These are phyloP conservation scores for Achaetomium macrosporum DNA, from an alignment of 2,329 filamentous ascomycete genomes.

Conservation along the genomic window DNA sequence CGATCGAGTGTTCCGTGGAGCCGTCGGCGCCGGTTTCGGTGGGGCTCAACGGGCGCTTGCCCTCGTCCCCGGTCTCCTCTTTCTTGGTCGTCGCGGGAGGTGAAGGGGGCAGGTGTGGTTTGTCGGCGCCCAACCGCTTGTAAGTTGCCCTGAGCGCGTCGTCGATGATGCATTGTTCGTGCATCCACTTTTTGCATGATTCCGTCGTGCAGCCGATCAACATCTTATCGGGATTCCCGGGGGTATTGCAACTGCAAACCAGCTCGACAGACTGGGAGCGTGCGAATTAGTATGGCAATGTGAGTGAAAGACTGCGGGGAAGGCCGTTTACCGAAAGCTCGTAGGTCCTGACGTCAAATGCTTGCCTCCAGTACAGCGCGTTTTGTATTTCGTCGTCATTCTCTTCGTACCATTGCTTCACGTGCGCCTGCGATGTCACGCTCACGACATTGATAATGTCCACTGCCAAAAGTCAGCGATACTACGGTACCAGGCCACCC, in stretches of 20 bases:
- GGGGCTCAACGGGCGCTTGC: slow-evolving; percentile 45
- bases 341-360: slow-evolving; percentile 50
- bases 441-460: slow-evolving; percentile 69
- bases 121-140: slow-evolving; percentile 44
- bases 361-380: slow-evolving; percentile 60
- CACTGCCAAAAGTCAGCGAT: slow-evolving; percentile 43
- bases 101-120: slow-evolving; percentile 40
- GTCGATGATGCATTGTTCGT: slow-evolving; percentile 56
- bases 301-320: not conserved
- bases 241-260: slow-evolving; percentile 53
- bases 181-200: slow-evolving; percentile 55
- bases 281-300: slow-evolving; percentile 21
- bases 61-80: slow-evolving; percentile 37
- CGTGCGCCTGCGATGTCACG: slow-evolving; percentile 55
- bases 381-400: slow-evolving; percentile 59
- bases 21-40: slow-evolving; percentile 46
- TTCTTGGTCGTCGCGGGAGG: slow-evolving; percentile 32
- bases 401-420: slow-evolving; percentile 64
- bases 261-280: slow-evolving; percentile 43
- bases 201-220: slow-evolving; percentile 53
- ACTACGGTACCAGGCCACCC: not conserved
- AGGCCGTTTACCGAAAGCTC: slow-evolving; percentile 50
- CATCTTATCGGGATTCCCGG: slow-evolving; percentile 57
- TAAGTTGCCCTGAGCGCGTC: slow-evolving; percentile 47
- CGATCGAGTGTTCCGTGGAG: slow-evolving; percentile 45